Evolutionary conservation across 2,329 filamentous ascomycete species (phyloP).

Genomic region (Calonectria hawksworthii): DNA sequence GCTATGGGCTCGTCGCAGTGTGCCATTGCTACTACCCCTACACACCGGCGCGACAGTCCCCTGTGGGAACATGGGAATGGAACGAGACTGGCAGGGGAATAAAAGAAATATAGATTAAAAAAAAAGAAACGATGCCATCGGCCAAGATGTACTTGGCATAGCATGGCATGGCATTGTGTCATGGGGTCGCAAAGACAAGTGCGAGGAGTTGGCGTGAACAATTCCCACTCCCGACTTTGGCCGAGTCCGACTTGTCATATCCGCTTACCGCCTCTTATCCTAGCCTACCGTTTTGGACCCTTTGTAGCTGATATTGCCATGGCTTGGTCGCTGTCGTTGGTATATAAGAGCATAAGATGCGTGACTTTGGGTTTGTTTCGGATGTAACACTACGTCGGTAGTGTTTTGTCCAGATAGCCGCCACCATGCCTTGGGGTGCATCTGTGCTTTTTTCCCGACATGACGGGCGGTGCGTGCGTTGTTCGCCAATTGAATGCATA

Average conservation of each 20-base stretch:
- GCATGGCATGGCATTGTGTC: conserved; percentile 11
- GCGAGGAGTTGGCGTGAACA: background rate
- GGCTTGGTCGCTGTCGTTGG: background rate
- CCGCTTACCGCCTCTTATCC: conserved; percentile 32
- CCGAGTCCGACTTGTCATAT: conserved; percentile 35
- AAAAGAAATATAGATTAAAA: background rate
- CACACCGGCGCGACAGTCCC: conserved; percentile 4
- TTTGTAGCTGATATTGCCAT: background rate
- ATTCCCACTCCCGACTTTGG: conserved; percentile 43
- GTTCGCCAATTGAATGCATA: conserved; percentile 3
- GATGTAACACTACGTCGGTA: conserved; percentile 5
- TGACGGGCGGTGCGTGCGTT: conserved; percentile 11
- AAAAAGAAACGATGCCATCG: background rate
- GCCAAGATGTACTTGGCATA: conserved; percentile 14
- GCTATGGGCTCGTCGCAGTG: conserved; percentile 5
- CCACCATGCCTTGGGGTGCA: background rate
- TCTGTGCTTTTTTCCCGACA: background rate
- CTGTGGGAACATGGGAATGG: conserved; percentile 3
- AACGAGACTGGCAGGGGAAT: conserved; percentile 3
- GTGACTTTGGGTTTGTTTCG: conserved; percentile 16
- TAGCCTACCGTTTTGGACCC: background rate
- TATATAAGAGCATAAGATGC: conserved; percentile 5
- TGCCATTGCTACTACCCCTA: conserved; percentile 3
- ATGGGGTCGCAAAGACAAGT: conserved; percentile 7
- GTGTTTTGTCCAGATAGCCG: background rate